A percentile compares a stretch with the other conserved stretches of the same genome.
These are phyloP conservation scores for Malus hybrid DNA, from an alignment of 331 rosid species.

Conservation along the genomic window DNA sequence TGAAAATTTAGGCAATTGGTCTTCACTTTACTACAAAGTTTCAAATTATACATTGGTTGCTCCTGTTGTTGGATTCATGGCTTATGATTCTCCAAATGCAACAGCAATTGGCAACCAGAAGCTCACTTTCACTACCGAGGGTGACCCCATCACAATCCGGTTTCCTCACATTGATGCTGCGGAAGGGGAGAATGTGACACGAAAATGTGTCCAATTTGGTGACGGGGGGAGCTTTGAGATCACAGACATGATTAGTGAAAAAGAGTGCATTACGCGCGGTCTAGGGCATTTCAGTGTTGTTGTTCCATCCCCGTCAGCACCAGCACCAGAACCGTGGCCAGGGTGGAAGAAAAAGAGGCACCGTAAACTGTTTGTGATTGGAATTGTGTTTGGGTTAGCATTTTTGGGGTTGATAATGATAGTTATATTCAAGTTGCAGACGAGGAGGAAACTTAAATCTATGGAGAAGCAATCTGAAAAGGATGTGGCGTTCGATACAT, in stretches of 20 bases:
- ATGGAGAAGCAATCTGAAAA: slow-evolving; percentile 58
- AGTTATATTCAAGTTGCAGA: slow-evolving; percentile 20
- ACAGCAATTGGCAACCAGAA: slow-evolving; percentile 10
- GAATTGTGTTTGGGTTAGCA: slow-evolving; percentile 34
- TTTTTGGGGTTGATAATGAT: slow-evolving; percentile 26
- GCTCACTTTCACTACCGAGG: slow-evolving; percentile 24
- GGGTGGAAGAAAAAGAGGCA: not conserved
- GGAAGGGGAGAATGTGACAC: slow-evolving; percentile 22
- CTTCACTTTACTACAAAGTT: slow-evolving; percentile 48
- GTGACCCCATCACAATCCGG: slow-evolving; percentile 38
- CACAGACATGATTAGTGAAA: slow-evolving; percentile 32
- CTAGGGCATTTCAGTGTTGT: slow-evolving; percentile 62
- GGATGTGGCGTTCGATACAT: slow-evolving; percentile 48
- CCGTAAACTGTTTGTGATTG: slow-evolving; percentile 37
- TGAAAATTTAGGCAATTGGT: slow-evolving; percentile 76
- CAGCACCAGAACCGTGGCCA: not conserved
- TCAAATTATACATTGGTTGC: slow-evolving; percentile 58
- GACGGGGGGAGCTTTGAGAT: slow-evolving; percentile 38
- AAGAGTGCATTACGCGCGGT: slow-evolving; percentile 29
- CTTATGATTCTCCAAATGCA: slow-evolving; percentile 39
- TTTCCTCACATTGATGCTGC: slow-evolving; percentile 19
- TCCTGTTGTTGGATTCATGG: slow-evolving; percentile 62
- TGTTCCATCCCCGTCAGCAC: slow-evolving; percentile 25
- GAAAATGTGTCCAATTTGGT: slow-evolving; percentile 53
- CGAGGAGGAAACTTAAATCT: slow-evolving; percentile 28